Base-by-base conservation (phyloP, 192 early-diverging fungal species). In the Podila epigama region DNA sequence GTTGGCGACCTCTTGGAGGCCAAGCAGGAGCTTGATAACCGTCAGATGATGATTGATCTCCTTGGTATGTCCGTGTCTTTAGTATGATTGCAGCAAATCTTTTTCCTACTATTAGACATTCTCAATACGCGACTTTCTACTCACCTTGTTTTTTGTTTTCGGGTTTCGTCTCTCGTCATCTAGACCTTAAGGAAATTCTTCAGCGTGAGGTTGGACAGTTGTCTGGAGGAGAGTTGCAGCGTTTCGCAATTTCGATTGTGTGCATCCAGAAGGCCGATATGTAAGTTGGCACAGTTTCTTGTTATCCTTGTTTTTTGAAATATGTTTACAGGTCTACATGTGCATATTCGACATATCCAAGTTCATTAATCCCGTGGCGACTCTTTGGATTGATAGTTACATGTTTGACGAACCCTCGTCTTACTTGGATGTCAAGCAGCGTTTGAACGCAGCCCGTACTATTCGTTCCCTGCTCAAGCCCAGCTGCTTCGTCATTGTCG, bases 331-430 rank as follows among this genome's bases (percentile, higher is more conserved):
- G 9, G 10, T 36, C 31, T 35, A 31, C 40, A 37, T 57, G 34
- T 27, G 29, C 22, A 1, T 34, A 27, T 10, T 29, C n/a, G 16
- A 5, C n/a, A 1, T 2, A 13, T 51, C 35, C 37, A 20, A 58
- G 15, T 16, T 15, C 18, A 39, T 37, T 51, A 31, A 6, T 44
- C 15, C 18, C n/a, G 8, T 53, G 20, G 18, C 22, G 41, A 22
- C 16, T 25, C 0, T 1, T 33, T 42, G 5, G 25, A 1, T 51
- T 20, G 40, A 22, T 79, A 91, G 91, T 51, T 97, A 96, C 85
- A 97, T 98, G 97, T 96, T 96, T 81, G 97, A 98, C 81, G 97
- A 98, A 84, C 97, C 97, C 54, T 98, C 97, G 39, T 94, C 92
- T 50, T 98, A 97, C 79, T 81, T 98, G 63, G 97, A 98, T 84